A percentile compares a stretch with the other conserved stretches of the same genome.
Conservation (phyloP, 768 basidiomycete species). For the Leccinum incarnatum region DNA sequence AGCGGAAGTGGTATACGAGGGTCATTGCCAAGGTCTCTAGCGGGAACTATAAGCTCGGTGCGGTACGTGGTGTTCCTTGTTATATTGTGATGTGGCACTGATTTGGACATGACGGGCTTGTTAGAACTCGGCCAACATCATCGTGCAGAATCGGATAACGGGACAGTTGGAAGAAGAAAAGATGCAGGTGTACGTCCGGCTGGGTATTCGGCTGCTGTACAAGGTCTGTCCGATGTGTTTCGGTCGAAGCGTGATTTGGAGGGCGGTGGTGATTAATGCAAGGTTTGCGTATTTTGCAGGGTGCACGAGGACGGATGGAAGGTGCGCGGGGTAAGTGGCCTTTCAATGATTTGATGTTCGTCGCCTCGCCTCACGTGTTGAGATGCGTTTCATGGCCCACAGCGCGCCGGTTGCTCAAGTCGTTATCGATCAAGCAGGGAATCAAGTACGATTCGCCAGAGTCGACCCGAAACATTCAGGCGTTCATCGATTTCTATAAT, state of each 20-base stretch:
- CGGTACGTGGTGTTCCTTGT: conserved; percentile 45
- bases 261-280: neutral
- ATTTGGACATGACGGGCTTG: conserved; percentile 1
- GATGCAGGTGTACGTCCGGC: conserved; percentile 91
- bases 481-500: conserved; percentile 88
- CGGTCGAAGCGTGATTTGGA: neutral
- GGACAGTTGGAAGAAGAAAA: conserved; percentile 97
- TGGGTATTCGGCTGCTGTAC: conserved; percentile 92
- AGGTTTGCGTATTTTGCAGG: conserved; percentile 38
- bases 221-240: conserved; percentile 44
- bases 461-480: conserved; percentile 78
- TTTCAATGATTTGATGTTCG: neutral
- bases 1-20: conserved; percentile 96
- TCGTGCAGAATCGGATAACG: conserved; percentile 90
- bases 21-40: conserved; percentile 81
- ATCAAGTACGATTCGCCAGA: conserved; percentile 86
- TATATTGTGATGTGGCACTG: neutral
- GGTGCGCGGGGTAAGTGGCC: conserved; percentile 67
- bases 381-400: conserved; percentile 48
- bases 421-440: conserved; percentile 91
- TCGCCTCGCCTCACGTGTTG: neutral
- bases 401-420: conserved; percentile 68
- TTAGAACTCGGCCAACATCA: conserved; percentile 96
- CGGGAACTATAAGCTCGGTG: conserved; percentile 88
- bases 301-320: conserved; percentile 85